phyloP scores from a whole-genome alignment of 495 filamentous ascomycete species.

The Mycothermus thermophilus region DNA sequence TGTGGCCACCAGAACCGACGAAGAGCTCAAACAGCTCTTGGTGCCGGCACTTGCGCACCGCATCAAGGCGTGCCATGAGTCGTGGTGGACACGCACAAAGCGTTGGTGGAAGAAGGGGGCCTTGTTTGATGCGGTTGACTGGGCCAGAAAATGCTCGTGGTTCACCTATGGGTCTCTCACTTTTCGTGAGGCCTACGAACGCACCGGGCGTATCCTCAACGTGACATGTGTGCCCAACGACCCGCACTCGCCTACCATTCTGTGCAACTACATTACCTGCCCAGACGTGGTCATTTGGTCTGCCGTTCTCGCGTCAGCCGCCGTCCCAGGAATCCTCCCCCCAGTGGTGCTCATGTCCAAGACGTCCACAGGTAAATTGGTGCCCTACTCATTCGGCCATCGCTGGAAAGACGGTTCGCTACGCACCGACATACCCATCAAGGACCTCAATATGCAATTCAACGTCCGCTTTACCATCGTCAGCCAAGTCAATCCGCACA shows the following conservation, averaged over 20 bases:
- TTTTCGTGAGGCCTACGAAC: constrained; percentile 86
- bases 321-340: constrained; percentile 89
- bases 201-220: constrained; percentile 88
- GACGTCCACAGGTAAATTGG: constrained; percentile 53
- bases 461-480: constrained; percentile 97
- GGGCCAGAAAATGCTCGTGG: constrained; percentile 79
- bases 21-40: constrained; percentile 71
- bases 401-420: constrained; percentile 97
- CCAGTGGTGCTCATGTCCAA: constrained; percentile 97
- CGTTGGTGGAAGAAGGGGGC: constrained; percentile 91
- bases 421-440: constrained; percentile 89
- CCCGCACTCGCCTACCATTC: constrained; percentile 80
- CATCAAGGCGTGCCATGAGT: constrained; percentile 76
- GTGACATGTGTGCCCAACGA: constrained; percentile 95
- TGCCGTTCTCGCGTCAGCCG: constrained; percentile 86
- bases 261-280: constrained; percentile 84
- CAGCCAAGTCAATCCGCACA: constrained; percentile 91
- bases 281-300: constrained; percentile 98
- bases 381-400: constrained; percentile 82
- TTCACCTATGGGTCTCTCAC: constrained; percentile 81
- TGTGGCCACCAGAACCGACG: constrained; percentile 78
- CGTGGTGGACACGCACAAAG: constrained; percentile 55
- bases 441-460: constrained; percentile 86
- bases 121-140: constrained; percentile 82
- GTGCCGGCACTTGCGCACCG: constrained; percentile 72